Conservation (phyloP, 331 rosid species). For the Phaseolus coccineus region DNA sequence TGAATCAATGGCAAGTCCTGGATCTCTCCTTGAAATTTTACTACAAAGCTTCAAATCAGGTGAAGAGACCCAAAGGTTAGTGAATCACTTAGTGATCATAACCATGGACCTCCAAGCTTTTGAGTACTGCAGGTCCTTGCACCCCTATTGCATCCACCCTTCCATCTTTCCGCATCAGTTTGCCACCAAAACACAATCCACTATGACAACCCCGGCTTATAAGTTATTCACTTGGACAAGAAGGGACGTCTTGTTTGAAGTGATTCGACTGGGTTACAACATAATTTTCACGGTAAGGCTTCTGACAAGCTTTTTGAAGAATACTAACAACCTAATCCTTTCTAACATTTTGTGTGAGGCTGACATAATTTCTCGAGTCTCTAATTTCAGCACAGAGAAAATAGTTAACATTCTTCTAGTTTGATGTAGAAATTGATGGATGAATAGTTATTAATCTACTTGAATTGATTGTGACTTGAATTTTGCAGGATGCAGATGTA, state of each 20-base stretch:
- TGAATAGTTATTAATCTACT: neutral
- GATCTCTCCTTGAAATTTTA: constrained; percentile 63
- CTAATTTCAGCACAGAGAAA: neutral
- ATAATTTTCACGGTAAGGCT: constrained; percentile 61
- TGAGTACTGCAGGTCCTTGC: constrained; percentile 53
- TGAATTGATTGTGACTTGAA: constrained; percentile 23
- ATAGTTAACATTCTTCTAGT: neutral
- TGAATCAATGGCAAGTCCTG: constrained; percentile 58
- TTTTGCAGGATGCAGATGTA: constrained; percentile 66
- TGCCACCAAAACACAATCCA: constrained; percentile 24
- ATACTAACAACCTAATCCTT: neutral
- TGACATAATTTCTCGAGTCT: neutral
- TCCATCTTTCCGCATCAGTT: constrained; percentile 40
- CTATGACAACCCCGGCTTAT: neutral
- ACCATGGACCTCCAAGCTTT: constrained; percentile 55
- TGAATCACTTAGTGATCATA: constrained; percentile 62
- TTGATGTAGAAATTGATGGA: neutral
- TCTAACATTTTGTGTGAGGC: neutral
- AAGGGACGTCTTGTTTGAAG: constrained; percentile 45
- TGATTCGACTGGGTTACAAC: constrained; percentile 60
- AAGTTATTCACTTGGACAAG: constrained; percentile 42
- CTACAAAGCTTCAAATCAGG: constrained; percentile 58
- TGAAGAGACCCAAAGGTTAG: constrained; percentile 53
- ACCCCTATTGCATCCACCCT: constrained; percentile 63
- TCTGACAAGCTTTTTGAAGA: neutral